Conservation (phyloP, 345 rosid species). For the Euphorbia tirucalli region DNA sequence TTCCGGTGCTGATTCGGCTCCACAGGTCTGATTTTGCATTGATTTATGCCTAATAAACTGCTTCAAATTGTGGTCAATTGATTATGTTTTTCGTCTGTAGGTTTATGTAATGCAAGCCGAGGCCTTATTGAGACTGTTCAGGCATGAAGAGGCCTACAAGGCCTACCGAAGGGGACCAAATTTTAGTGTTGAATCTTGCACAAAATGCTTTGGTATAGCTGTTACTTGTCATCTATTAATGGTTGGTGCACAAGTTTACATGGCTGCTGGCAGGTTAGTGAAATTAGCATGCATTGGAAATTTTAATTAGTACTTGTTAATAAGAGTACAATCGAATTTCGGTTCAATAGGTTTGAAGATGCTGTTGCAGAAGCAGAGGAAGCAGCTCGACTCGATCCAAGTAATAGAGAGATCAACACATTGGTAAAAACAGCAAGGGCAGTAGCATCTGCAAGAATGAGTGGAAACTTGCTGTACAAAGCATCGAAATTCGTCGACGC, state of each 20-base stretch:
- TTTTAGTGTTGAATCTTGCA: constrained; percentile 37
- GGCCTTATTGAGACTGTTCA: constrained; percentile 52
- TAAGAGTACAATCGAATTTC: too few relatives aligned
- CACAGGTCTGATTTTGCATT: constrained; percentile 38
- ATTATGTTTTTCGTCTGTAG: constrained; percentile 22
- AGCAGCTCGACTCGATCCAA: constrained; percentile 70
- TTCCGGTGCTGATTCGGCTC: constrained; percentile 62
- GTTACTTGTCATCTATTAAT: constrained; percentile 38
- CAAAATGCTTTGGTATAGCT: constrained; percentile 47
- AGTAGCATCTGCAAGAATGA: constrained; percentile 57
- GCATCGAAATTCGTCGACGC: constrained; percentile 62
- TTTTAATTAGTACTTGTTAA: too few relatives aligned
- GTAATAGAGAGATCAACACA: constrained; percentile 49
- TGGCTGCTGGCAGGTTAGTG: constrained; percentile 72
- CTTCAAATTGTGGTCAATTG: not conserved
- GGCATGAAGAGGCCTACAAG: constrained; percentile 56
- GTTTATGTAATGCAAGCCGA: constrained; percentile 60
- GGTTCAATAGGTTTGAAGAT: constrained; percentile 85
- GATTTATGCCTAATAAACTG: not conserved
- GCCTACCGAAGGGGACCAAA: constrained; percentile 44
- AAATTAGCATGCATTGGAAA: too few relatives aligned
- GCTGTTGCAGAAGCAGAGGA: constrained; percentile 60
- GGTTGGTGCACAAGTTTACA: constrained; percentile 52
- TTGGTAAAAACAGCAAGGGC: constrained; percentile 49
- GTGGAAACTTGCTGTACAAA: constrained; percentile 73